Evolutionary conservation across 1,284 basidiomycete species (phyloP).

Genomic region (Termitomyces sp.): DNA sequence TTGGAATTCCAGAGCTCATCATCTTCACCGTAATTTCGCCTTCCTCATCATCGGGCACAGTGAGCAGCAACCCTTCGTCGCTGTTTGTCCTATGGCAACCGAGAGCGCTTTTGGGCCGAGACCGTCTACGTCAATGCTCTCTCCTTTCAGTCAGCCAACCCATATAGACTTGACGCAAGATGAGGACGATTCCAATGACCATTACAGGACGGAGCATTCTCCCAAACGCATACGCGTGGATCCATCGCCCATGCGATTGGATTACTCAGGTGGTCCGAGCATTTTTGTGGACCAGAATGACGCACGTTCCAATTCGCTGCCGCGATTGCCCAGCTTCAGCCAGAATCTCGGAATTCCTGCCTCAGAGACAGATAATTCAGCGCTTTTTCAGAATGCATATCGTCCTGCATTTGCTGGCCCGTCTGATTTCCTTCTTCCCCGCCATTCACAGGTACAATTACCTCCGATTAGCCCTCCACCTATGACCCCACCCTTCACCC

Average conservation of each 20-base stretch:
- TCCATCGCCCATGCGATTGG: slow-evolving; percentile 16
- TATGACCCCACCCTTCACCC: slow-evolving; percentile 20
- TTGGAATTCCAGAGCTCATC: background rate
- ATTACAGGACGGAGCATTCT: slow-evolving; percentile 26
- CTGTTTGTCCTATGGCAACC: slow-evolving; percentile 5
- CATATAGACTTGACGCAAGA: slow-evolving; percentile 59
- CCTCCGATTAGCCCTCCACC: slow-evolving; percentile 14
- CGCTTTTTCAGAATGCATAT: slow-evolving; percentile 26
- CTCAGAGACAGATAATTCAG: slow-evolving; percentile 7
- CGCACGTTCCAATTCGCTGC: slow-evolving; percentile 6
- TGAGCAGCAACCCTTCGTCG: slow-evolving; percentile 3
- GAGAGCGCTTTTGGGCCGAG: slow-evolving; percentile 3
- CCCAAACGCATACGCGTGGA: slow-evolving; percentile 40
- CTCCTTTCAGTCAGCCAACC: slow-evolving; percentile 10
- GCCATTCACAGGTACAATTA: slow-evolving; percentile 17
- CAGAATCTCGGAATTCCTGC: slow-evolving; percentile 3
- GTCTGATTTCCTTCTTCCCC: slow-evolving; percentile 27
- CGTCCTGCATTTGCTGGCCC: slow-evolving; percentile 45
- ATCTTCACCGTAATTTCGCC: background rate
- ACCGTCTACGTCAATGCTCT: slow-evolving; percentile 5
- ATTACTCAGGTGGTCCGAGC: slow-evolving; percentile 6
- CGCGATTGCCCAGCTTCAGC: slow-evolving; percentile 17
- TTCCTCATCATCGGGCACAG: slow-evolving; percentile 3
- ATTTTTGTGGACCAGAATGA: slow-evolving; percentile 9
- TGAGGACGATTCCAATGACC: slow-evolving; percentile 41